Evolutionary conservation across 768 basidiomycete genomes (phyloP), one percentile per base, ranked within the genome.

Genomic region (Guyanaporus albipodus): DNA sequence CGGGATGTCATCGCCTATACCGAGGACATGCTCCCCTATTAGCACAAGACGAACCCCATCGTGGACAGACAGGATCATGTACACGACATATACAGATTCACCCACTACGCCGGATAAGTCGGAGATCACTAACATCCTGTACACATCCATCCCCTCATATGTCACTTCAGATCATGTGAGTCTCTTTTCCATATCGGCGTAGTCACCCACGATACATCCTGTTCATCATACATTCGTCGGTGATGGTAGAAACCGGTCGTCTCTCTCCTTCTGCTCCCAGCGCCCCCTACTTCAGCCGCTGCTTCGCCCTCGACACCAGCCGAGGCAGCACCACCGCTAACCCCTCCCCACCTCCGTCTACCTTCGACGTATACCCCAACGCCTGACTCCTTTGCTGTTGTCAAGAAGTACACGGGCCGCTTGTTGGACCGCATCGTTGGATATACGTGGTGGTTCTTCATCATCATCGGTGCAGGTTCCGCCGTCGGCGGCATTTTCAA

Each of bases 31-130:
- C 39, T 37, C 18, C 22, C 19, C 9, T 37, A 2, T 53, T 38
- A 88, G 87, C 59, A 62, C 67, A 10, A 85, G 80, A 59, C 83
- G 95, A 9, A 75, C 73, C 2, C 94, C 95, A 0, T 82, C 92
- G 18, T 98, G 91, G 88, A 96, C 93, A 23, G 95, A 98, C 66
- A 78, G 95, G 36, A 78, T 98, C 35, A 71, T 97, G 59, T 96
- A 91, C 59, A 76, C 88, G 11, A 89, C 88, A 6, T 72, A 82
- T 60, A 76, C 75, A 18, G 88, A 90, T 62, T 76, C 76, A 2
- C 78, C 79, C 2, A 71, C 76, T 46, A 64, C 64, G 7, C 72
- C 73, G 8, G 70, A 77, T 9, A 58, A 70, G 29, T 80, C 85
- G 2, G 59, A 74, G 47, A 80, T 87, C 50, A 74, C 63, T 4